Conservation (phyloP, 495 filamentous ascomycete genomes). For the Podospora anserina region DNA sequence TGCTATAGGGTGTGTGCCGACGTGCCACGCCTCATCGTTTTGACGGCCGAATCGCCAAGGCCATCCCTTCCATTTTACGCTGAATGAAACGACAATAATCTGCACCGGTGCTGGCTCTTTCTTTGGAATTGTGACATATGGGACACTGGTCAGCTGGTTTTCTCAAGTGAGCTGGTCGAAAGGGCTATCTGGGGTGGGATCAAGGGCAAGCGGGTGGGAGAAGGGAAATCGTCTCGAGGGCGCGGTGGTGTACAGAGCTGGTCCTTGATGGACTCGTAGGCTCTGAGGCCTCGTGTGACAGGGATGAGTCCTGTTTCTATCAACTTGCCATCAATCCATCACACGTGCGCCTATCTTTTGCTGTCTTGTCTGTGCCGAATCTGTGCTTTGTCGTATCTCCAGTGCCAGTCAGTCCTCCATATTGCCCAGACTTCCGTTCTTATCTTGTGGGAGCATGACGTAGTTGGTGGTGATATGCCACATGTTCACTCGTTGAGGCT, state of each 20-base stretch:
- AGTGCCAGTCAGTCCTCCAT: background rate
- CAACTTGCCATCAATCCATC: background rate
- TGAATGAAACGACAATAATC: constrained; percentile 34
- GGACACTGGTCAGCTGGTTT: background rate
- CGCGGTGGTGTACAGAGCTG: background rate
- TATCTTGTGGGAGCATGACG: background rate
- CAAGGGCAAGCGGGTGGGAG: background rate
- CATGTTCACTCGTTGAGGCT: background rate
- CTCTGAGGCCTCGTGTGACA: background rate
- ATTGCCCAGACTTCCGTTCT: background rate
- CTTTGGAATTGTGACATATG: constrained; percentile 1
- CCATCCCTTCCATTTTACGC: constrained; percentile 23
- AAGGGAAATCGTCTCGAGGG: background rate
- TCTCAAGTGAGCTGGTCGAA: background rate
- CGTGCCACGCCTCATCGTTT: constrained; percentile 16
- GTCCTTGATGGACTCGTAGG: background rate
- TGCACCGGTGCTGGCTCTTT: constrained; percentile 16
- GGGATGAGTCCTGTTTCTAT: background rate
- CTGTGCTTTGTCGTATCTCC: background rate
- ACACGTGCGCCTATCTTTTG: background rate
- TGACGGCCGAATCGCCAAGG: constrained; percentile 16
- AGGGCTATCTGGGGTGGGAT: background rate
- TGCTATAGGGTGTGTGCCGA: constrained; percentile 23
- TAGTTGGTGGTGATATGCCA: background rate
- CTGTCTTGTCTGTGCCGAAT: background rate